A percentile compares a stretch with the other conserved stretches of the same genome.
Conservation (phyloP, 768 basidiomycete genomes). For the Suillus americanus region DNA sequence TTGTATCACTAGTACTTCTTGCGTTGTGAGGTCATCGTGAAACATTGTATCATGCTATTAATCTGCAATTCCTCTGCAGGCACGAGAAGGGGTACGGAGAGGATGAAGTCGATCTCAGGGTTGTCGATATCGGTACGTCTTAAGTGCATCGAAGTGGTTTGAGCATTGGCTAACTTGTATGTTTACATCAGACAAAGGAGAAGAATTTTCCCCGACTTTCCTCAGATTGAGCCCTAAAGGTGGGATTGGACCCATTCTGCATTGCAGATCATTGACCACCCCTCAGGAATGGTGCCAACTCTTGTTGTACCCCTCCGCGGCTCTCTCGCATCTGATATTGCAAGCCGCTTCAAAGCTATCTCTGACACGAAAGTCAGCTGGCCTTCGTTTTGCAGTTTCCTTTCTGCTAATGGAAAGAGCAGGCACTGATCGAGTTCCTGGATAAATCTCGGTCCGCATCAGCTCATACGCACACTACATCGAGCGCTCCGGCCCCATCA, state of each 20-base stretch:
- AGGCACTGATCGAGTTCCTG: conserved; percentile 79
- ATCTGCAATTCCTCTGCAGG: conserved; percentile 24
- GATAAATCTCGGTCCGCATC: conserved; percentile 76
- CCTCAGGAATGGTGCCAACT: conserved; percentile 75
- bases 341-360: conserved; percentile 79
- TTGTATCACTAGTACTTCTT: conserved; percentile 43
- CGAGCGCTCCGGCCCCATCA: conserved; percentile 69
- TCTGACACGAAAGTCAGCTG: conserved; percentile 64
- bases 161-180: neutral
- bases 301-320: conserved; percentile 82
- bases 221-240: conserved; percentile 79
- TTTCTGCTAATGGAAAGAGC: neutral
- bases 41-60: neutral
- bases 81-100: conserved; percentile 82
- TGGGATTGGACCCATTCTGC: conserved; percentile 23
- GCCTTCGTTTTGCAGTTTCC: neutral
- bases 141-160: neutral
- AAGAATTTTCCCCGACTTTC: conserved; percentile 75
- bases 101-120: conserved; percentile 71
- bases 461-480: conserved; percentile 70
- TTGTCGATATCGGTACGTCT: conserved; percentile 60
- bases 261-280: conserved; percentile 3
- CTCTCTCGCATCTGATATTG: conserved; percentile 65
- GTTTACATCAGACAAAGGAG: conserved; percentile 58
- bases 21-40: conserved; percentile 45